Evolutionary conservation across 2,329 filamentous ascomycete species (phyloP).

Genomic region (Pseudomassariella vexata): DNA sequence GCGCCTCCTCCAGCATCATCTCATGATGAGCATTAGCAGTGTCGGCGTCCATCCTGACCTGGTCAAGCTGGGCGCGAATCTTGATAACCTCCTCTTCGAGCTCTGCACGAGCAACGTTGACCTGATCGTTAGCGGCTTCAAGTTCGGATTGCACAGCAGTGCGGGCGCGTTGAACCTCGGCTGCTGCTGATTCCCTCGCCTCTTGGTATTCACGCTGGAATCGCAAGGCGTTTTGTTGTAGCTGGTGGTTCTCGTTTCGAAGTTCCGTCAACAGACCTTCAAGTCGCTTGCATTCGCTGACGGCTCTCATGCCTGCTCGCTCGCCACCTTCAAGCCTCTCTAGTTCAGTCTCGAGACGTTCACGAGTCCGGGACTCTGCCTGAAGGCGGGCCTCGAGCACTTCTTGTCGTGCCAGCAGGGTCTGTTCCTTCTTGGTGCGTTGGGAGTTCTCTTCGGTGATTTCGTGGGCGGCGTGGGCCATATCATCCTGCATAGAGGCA

Average conservation of each 20-base stretch:
- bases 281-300: slow-evolving; percentile 56
- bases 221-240: slow-evolving; percentile 62
- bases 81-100: slow-evolving; percentile 73
- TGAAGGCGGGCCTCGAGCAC: slow-evolving; percentile 73
- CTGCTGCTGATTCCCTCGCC: slow-evolving; percentile 70
- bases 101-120: slow-evolving; percentile 75
- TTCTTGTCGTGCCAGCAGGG: slow-evolving; percentile 72
- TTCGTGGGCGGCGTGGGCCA: slow-evolving; percentile 71
- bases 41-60: slow-evolving; percentile 71
- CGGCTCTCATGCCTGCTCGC: slow-evolving; percentile 58
- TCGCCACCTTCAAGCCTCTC: slow-evolving; percentile 60
- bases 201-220: slow-evolving; percentile 81
- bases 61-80: slow-evolving; percentile 69
- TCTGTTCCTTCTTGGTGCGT: slow-evolving; percentile 73
- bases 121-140: slow-evolving; percentile 77
- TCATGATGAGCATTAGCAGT: slow-evolving; percentile 76
- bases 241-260: slow-evolving; percentile 62
- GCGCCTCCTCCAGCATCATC: slow-evolving; percentile 75
- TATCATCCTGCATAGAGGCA: slow-evolving; percentile 79
- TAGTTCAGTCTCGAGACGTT: slow-evolving; percentile 61
- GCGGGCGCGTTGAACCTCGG: slow-evolving; percentile 76
- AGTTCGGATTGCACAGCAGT: slow-evolving; percentile 75
- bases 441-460: slow-evolving; percentile 77
- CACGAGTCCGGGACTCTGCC: slow-evolving; percentile 65
- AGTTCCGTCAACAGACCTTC: slow-evolving; percentile 50